phyloP scores from a whole-genome alignment of 495 filamentous ascomycete species.

The Neurospora tetrasperma region DNA sequence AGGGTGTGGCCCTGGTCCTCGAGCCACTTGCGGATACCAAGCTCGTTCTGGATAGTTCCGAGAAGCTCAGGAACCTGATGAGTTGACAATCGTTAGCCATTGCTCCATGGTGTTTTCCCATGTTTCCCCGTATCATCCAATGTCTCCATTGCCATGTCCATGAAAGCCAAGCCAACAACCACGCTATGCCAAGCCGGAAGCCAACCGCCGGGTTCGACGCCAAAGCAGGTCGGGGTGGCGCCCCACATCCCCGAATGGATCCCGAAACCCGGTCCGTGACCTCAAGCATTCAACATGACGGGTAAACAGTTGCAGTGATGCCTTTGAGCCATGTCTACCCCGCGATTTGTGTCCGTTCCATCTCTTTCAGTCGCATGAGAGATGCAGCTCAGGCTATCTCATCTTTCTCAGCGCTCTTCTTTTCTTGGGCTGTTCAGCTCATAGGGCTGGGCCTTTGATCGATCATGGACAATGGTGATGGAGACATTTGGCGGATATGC shows the following conservation, averaged over 20 bases:
- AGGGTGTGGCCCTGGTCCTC: conserved; percentile 92
- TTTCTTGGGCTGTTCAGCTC: neutral
- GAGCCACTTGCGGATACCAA: conserved; percentile 91
- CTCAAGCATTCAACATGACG: neutral
- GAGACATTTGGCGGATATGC: neutral
- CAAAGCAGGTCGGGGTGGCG: neutral
- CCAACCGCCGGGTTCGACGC: neutral
- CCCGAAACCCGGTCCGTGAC: neutral
- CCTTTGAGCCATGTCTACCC: neutral
- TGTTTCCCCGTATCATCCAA: neutral
- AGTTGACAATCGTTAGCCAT: neutral
- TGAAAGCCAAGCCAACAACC: neutral
- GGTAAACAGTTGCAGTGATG: neutral
- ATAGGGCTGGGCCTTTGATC: neutral
- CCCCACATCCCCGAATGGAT: neutral
- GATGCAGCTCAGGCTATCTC: neutral
- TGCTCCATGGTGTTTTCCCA: neutral
- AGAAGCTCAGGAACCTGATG: conserved; percentile 69
- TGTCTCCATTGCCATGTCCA: neutral
- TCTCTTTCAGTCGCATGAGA: no score
- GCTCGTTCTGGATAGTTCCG: conserved; percentile 95
- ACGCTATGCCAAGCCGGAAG: neutral
- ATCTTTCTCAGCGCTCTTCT: neutral
- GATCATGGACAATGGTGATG: neutral
- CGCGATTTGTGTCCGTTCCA: neutral